A percentile compares a stretch with the other conserved stretches of the same genome.
Evolutionary conservation across 2,329 filamentous ascomycete genomes (phyloP).

Genomic region (Metarhizium anisopliae): DNA sequence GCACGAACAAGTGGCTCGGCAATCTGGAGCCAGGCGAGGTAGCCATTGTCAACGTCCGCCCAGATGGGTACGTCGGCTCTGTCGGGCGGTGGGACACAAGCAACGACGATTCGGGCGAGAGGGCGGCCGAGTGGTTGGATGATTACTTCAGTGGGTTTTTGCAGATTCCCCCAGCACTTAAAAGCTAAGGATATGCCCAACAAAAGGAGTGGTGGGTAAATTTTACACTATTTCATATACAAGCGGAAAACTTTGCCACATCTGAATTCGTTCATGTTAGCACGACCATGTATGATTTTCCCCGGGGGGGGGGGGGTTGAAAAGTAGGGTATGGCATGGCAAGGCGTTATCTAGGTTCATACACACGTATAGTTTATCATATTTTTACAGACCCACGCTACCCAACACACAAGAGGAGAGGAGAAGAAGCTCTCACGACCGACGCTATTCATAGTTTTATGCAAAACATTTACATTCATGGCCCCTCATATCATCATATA

Average conservation of each 20-base stretch:
- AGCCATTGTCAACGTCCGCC: slow-evolving; percentile 58
- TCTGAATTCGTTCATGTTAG: no score
- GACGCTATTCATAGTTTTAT: no score
- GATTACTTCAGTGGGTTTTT: slow-evolving; percentile 46
- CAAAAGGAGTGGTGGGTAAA: not conserved
- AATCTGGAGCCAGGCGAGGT: slow-evolving; percentile 46
- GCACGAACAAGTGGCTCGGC: slow-evolving; percentile 63
- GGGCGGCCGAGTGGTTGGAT: slow-evolving; percentile 46
- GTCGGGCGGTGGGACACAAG: slow-evolving; percentile 45
- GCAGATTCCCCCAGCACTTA: slow-evolving; percentile 30
- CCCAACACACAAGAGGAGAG: not conserved
- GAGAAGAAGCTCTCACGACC: no score
- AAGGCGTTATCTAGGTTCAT: not conserved
- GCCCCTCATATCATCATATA: no score
- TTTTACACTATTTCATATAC: not conserved
- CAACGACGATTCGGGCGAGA: slow-evolving; percentile 39
- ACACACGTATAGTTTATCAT: not conserved
- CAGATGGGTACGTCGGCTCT: slow-evolving; percentile 67
- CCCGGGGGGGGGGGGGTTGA: no score
- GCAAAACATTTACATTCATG: no score
- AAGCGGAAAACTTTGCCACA: not conserved
- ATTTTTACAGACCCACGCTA: not conserved
- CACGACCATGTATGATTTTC: no score
- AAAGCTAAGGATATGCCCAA: not conserved
- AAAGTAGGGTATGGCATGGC: not conserved